Base-by-base conservation (phyloP, 2,329 filamentous ascomycete genomes). In the Trichoderma oligosporum region DNA sequence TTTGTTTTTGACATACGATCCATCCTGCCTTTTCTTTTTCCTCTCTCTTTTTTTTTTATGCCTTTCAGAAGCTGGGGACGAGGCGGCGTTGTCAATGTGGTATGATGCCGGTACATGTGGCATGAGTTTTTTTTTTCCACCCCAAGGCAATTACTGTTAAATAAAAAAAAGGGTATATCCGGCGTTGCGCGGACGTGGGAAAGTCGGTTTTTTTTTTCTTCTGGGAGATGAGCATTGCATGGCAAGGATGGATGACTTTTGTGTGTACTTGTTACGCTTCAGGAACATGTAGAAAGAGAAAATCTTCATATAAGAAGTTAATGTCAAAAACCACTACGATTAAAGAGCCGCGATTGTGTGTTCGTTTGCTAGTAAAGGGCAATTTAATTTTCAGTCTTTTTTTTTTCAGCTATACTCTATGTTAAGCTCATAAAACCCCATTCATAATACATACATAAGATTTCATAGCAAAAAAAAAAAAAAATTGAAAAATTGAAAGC, bases 131-230 rank as follows among this genome's bases (percentile, higher is more conserved):
- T 54, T 38, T 33, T 27, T 33, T 6, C 12, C 20, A n/a, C 33
- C 31, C n/a, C 14, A 47, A 27, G n/a, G 55, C 46, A 52, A 47
- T 57, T 33, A n/a, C n/a, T n/a, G n/a, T n/a, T n/a, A n/a, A n/a
- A n/a, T n/a, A n/a, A 7, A 27, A 38, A 55, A 46, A 46, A 31
- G 47, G 55, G 24, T 52, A 57, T 52, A 57, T 46, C 24, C 45
- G 55, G 55, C 55, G 55, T 57, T 57, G 45, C 31, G 47, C 35
- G 47, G 46, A 51, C 8, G 38, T 57, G 55, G 47, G 24, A 46
- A 24, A 35, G 22, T 38, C 25, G 33, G 18, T 18, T 25, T 18
- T 41, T 29, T n/a, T 12, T 3, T 9, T 44, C 25, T 38, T 29
- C 20, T 14, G 27, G 24, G 38, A 29, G 46, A 29, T 36, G 42